A percentile compares a stretch with the other conserved stretches of the same genome.
These are phyloP conservation scores for Exophiala aquamarina DNA, from an alignment of 2,329 filamentous ascomycete genomes.

Conservation along the genomic window DNA sequence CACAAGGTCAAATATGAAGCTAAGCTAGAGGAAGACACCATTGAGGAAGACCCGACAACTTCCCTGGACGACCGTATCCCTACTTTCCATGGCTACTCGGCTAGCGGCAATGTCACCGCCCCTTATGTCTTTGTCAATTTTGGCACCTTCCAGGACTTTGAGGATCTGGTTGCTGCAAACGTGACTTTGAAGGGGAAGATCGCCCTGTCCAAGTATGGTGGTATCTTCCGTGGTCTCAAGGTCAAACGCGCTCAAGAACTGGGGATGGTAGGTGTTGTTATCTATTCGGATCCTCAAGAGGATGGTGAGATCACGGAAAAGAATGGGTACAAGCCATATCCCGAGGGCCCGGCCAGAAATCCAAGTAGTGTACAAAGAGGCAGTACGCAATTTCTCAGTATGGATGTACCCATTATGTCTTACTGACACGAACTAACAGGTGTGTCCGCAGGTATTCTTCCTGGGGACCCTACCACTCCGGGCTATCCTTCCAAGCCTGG, in stretches of 20 bases:
- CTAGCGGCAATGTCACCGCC: slow-evolving; percentile 85
- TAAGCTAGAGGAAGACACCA: slow-evolving; percentile 76
- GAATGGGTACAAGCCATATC: slow-evolving; percentile 78
- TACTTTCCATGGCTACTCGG: slow-evolving; percentile 93
- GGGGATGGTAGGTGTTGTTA: slow-evolving; percentile 79
- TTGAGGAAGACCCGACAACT: slow-evolving; percentile 80
- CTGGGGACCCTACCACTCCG: slow-evolving; percentile 82
- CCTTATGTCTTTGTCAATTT: slow-evolving; percentile 89
- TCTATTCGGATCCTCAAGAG: slow-evolving; percentile 87
- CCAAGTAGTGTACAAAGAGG: slow-evolving; percentile 88
- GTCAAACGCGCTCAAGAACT: slow-evolving; percentile 89
- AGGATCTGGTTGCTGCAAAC: slow-evolving; percentile 74
- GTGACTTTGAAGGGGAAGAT: slow-evolving; percentile 81
- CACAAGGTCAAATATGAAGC: slow-evolving; percentile 72
- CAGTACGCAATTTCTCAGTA: slow-evolving; percentile 77
- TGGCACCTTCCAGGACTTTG: slow-evolving; percentile 81
- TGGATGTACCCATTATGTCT: slow-evolving; percentile 36
- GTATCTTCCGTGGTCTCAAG: slow-evolving; percentile 85
- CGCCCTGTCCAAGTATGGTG: slow-evolving; percentile 80
- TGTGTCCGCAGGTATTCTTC: slow-evolving; percentile 50
- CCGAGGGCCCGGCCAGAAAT: slow-evolving; percentile 81
- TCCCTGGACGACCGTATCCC: slow-evolving; percentile 71
- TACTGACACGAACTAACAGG: slow-evolving; percentile 23
- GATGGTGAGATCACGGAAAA: slow-evolving; percentile 79
- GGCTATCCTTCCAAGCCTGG: slow-evolving; percentile 92